Base-by-base conservation (phyloP, 2,329 filamentous ascomycete genomes). In the Bipolaris gigantea region DNA sequence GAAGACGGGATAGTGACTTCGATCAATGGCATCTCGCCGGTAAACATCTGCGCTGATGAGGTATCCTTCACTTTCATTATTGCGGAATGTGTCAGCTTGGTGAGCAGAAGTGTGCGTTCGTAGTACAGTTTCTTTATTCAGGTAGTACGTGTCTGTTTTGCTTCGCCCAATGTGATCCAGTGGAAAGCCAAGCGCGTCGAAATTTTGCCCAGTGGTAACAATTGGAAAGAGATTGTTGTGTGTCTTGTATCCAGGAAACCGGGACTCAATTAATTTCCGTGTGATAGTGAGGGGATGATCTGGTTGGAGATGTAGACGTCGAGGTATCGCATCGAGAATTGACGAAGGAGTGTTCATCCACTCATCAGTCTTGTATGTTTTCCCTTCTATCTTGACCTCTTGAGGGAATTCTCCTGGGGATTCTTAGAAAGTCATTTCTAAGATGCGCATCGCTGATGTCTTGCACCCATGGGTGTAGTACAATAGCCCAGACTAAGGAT, bases 41-140 rank as follows among this genome's bases (percentile, higher is more conserved):
- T 97, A 99, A 16, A 99, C 94, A 73, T 99, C 94, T 21, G 93
- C 94, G 55, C 89, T 89, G 71, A 99, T 89, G 32, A 96, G 88
- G 72, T 92, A 99, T 3, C 93, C 94, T 34, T 86, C 83, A 64
- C 83, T 89, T 62, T 83, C 76, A 75, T 92, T 85, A 55, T 83
- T 80, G 62, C 87, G 81, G 81, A 97, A 90, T 55, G 89, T 82
- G 71, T 94, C 85, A 65, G 89, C 85, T 74, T 99, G 91, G 72
- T 99, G 94, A 0, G 94, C 94, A 63, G 90, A 94, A 2, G 93
- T 97, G 74, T 99, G 94, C 0, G 94, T 99, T 52, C 94, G 85
- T 38, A 99, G 79, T 2, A 99, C 86, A 0, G 89, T 96, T 47
- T 85, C 77, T 62, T 87, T 80, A 76, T 96, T 96, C 69, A 99